phyloP scores from a whole-genome alignment of 2,329 filamentous ascomycete species.

The Amesomyces nigricolor region DNA sequence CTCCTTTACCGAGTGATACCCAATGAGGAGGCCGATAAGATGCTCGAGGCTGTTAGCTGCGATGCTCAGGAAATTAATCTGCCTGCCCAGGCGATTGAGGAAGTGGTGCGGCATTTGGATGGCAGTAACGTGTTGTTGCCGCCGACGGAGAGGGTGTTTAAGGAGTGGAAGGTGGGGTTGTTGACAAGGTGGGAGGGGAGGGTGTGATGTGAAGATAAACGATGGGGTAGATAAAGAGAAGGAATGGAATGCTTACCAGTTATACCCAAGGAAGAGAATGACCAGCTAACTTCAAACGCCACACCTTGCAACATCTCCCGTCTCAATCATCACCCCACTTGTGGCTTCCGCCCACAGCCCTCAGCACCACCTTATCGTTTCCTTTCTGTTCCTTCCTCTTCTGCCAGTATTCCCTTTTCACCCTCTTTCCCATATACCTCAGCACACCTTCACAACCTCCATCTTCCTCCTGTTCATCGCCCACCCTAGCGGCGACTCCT shows the following conservation, averaged over 20 bases:
- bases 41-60: constrained; percentile 47
- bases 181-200: constrained; percentile 43
- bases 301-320: too few relatives aligned
- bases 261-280: too few relatives aligned
- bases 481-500: background rate
- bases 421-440: background rate
- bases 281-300: too few relatives aligned
- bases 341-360: too few relatives aligned
- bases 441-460: background rate
- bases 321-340: too few relatives aligned
- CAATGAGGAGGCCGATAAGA: constrained; percentile 39
- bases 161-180: constrained; percentile 63
- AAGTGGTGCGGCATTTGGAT: constrained; percentile 40
- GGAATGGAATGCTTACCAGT: too few relatives aligned
- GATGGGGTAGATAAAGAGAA: too few relatives aligned
- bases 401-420: too few relatives aligned
- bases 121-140: constrained; percentile 50
- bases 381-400: too few relatives aligned
- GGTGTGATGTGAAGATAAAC: background rate
- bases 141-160: constrained; percentile 49
- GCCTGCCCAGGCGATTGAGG: constrained; percentile 44
- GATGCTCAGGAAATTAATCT: constrained; percentile 56
- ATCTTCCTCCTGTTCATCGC: background rate
- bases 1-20: constrained; percentile 45
- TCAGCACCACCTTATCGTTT: too few relatives aligned